Base-by-base conservation (phyloP, 495 filamentous ascomycete species). In the Trichoderma parareesei region DNA sequence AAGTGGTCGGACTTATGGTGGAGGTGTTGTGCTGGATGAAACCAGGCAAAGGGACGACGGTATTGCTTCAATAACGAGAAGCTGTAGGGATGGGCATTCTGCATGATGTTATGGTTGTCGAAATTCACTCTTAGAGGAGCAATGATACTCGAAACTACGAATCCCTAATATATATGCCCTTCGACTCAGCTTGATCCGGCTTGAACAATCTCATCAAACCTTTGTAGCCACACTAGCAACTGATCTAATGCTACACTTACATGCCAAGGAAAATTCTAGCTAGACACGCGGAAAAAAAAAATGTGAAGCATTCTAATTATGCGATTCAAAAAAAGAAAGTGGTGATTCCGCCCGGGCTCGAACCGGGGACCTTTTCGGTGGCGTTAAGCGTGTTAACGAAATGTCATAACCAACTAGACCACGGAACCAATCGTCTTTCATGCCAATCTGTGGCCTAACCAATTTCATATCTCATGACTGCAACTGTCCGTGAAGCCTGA, bases 321-420 rank as follows among this genome's bases (percentile, higher is more conserved):
- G 5, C 2, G 9, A 35, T 33, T 7, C 53, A 57, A 57, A 57
- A 57, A 57, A 37, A 57, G 53, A 57, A 57, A 38, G 20, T 57
- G 53, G 53, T 57, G 53, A 57, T 57, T 57, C 53, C 53, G 53
- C 53, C 53, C 53, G 53, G 53, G 53, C 33, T 57, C 53, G 53
- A 57, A 57, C 53, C 53, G 53, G 53, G 53, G 53, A 57, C 53
- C 53, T 57, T 57, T 57, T 57, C 53, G 53, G 53, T 57, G 53
- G 53, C 53, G 53, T 57, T 57, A 57, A 57, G 14, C 53, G 3
- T 57, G 53, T 57, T 57, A 57, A 57, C 53, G 53, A 57, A 57
- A 57, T 57, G 53, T 57, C 53, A 57, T 57, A 57, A 57, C 53
- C 53, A 57, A 57, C 53, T 57, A 57, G 53, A 57, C 53, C 53